Percentiles rank a stretch among this genome's conserved stretches.
Evolutionary conservation across 108 stramenopile species (phyloP).

Genomic region (Stephanodiscus triporus): DNA sequence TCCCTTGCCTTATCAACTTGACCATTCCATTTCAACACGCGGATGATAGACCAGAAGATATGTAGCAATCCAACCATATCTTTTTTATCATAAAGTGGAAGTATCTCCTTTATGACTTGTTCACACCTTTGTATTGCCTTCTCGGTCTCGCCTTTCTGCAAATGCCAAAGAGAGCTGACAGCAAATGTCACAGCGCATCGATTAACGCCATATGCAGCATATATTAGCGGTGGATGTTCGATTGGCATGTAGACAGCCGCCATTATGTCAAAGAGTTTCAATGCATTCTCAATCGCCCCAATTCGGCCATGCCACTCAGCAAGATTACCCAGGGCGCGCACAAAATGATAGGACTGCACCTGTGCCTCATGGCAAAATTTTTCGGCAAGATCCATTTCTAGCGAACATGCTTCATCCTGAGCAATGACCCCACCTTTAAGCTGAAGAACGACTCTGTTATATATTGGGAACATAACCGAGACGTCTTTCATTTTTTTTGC

Average conservation of each 20-base stretch:
- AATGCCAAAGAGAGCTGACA: constrained; percentile 26
- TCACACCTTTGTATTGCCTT: constrained; percentile 39
- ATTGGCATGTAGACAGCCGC: constrained; percentile 29
- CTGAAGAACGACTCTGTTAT: constrained; percentile 25
- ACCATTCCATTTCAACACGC: constrained; percentile 45
- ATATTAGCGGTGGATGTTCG: constrained; percentile 23
- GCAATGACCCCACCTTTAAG: constrained; percentile 34
- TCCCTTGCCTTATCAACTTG: constrained; percentile 35
- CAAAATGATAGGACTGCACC: constrained; percentile 41
- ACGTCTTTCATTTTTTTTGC: constrained; percentile 32
- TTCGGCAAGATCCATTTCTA: constrained; percentile 39
- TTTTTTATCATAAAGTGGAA: constrained; percentile 29
- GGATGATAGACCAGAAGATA: constrained; percentile 20
- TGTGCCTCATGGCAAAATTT: constrained; percentile 36
- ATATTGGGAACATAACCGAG: constrained; percentile 37
- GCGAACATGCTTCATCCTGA: constrained; percentile 30
- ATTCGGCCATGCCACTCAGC: constrained; percentile 17
- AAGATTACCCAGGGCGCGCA: constrained; percentile 14
- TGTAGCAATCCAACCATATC: constrained; percentile 31
- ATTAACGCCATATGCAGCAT: constrained; percentile 25
- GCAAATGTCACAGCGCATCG: constrained; percentile 34
- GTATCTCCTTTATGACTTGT: constrained; percentile 25
- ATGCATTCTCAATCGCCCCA: constrained; percentile 8
- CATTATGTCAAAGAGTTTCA: constrained; percentile 22
- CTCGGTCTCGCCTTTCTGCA: constrained; percentile 23